A percentile compares a stretch with the other conserved stretches of the same genome.
Evolutionary conservation across 768 basidiomycete species (phyloP).

Genomic region (Leccinum variicolor): DNA sequence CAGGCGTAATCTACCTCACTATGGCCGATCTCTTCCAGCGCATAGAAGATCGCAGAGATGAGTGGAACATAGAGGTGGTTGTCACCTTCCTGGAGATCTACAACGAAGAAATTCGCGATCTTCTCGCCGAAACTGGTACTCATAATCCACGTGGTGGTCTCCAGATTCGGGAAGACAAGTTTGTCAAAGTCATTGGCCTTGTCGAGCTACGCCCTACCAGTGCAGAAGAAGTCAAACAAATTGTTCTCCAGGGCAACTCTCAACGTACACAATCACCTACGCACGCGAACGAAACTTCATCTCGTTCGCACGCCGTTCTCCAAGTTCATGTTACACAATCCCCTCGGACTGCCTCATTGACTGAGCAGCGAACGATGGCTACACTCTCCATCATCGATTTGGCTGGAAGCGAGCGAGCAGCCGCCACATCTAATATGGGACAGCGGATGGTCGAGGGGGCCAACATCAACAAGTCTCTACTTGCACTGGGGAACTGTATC

Average conservation of each 20-base stretch:
- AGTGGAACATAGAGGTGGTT: conserved; percentile 82
- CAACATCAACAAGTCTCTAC: conserved; percentile 98
- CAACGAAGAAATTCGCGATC: conserved; percentile 97
- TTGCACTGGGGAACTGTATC: conserved; percentile 97
- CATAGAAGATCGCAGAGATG: conserved; percentile 83
- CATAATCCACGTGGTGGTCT: conserved; percentile 75
- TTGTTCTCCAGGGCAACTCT: conserved; percentile 85
- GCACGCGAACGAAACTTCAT: conserved; percentile 94
- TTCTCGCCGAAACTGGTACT: conserved; percentile 73
- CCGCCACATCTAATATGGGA: conserved; percentile 96
- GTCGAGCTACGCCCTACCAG: conserved; percentile 75
- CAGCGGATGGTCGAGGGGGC: conserved; percentile 98
- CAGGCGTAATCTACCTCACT: conserved; percentile 93
- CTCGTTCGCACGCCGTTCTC: conserved; percentile 95
- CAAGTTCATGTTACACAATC: conserved; percentile 91
- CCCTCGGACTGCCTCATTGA: conserved; percentile 79
- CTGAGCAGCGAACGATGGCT: conserved; percentile 79
- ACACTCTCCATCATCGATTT: conserved; percentile 98
- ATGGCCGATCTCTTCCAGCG: conserved; percentile 96
- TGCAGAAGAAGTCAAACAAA: conserved; percentile 92
- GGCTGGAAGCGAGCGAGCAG: conserved; percentile 95
- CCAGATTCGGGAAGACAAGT: conserved; percentile 91
- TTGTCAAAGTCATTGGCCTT: conserved; percentile 85
- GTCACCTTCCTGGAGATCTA: conserved; percentile 99
- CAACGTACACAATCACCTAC: conserved; percentile 92